These are phyloP conservation scores for Penicillium malachiteum DNA, from an alignment of 495 filamentous ascomycete species.

Conservation along the genomic window DNA sequence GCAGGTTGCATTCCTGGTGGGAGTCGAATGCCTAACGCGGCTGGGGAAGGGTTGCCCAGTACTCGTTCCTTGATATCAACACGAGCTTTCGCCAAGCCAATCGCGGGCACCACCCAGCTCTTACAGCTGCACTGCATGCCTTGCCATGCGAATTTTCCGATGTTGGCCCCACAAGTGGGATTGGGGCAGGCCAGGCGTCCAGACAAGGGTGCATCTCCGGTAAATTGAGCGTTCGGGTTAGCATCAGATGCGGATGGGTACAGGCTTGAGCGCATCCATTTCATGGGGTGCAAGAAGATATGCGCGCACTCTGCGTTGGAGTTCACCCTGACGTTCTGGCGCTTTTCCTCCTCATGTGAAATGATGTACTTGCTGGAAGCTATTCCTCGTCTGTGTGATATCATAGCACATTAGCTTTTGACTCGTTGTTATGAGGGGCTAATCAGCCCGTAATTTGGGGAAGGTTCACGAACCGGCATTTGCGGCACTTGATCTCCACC, in stretches of 20 bases:
- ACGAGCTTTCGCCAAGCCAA: slow-evolving; percentile 76
- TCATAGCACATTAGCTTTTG: slow-evolving; percentile 17
- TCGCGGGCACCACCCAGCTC: slow-evolving; percentile 85
- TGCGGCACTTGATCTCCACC: slow-evolving; percentile 61
- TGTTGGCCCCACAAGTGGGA: slow-evolving; percentile 40
- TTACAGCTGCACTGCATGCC: slow-evolving; percentile 91
- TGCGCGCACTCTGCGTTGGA: slow-evolving; percentile 62
- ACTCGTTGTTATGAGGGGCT: not conserved
- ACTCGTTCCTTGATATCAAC: slow-evolving; percentile 62
- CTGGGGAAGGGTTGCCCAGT: slow-evolving; percentile 19
- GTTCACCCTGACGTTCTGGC: slow-evolving; percentile 18
- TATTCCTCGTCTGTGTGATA: slow-evolving; percentile 50
- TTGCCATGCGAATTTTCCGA: slow-evolving; percentile 95
- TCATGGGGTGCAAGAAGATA: slow-evolving; percentile 83
- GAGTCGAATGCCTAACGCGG: slow-evolving; percentile 40
- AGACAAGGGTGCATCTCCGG: slow-evolving; percentile 9
- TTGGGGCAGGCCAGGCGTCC: slow-evolving; percentile 7
- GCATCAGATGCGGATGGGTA: slow-evolving; percentile 26
- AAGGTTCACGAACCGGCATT: slow-evolving; percentile 58
- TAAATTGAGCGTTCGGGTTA: slow-evolving; percentile 1
- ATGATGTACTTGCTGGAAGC: slow-evolving; percentile 64
- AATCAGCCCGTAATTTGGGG: slow-evolving; percentile 58
- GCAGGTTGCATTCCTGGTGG: slow-evolving; percentile 42
- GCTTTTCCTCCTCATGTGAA: slow-evolving; percentile 44
- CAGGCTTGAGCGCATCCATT: slow-evolving; percentile 87